phyloP scores from a whole-genome alignment of 495 filamentous ascomycete genomes.

The Penicillium robsamsonii region DNA sequence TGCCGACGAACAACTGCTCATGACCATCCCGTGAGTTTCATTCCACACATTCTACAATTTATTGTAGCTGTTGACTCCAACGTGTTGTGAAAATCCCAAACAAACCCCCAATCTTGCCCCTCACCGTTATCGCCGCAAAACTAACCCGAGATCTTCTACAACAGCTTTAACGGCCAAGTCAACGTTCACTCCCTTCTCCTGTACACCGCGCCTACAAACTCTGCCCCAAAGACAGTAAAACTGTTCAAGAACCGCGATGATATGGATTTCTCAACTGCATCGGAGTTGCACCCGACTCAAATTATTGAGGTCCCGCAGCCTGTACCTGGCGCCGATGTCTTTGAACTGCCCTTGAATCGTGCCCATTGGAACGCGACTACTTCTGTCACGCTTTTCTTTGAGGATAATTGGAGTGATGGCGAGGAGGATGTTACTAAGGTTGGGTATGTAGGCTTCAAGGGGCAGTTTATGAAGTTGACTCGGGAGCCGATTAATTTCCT shows the following conservation, averaged over 20 bases:
- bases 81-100: conserved; percentile 2
- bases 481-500: conserved; percentile 79
- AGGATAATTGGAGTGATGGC: conserved; percentile 58
- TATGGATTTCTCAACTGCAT: conserved; percentile 76
- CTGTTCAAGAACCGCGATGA: conserved; percentile 82
- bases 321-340: conserved; percentile 59
- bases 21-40: conserved; percentile 78
- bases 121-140: conserved; percentile 20
- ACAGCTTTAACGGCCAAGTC: conserved; percentile 91
- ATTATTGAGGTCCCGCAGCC: conserved; percentile 75
- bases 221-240: conserved; percentile 79
- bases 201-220: conserved; percentile 65
- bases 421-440: conserved; percentile 77
- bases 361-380: conserved; percentile 82
- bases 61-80: background rate
- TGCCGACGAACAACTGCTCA: conserved; percentile 88
- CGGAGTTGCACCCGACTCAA: conserved; percentile 70
- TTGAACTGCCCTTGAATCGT: conserved; percentile 82
- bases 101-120: conserved; percentile 25
- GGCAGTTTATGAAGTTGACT: conserved; percentile 82
- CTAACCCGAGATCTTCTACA: conserved; percentile 33
- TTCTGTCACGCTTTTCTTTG: conserved; percentile 77
- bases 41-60: background rate
- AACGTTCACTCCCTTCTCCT: conserved; percentile 87
- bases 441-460: conserved; percentile 86